Evolutionary conservation across 768 basidiomycete genomes (phyloP).

Genomic region (Baorangia bicolor): DNA sequence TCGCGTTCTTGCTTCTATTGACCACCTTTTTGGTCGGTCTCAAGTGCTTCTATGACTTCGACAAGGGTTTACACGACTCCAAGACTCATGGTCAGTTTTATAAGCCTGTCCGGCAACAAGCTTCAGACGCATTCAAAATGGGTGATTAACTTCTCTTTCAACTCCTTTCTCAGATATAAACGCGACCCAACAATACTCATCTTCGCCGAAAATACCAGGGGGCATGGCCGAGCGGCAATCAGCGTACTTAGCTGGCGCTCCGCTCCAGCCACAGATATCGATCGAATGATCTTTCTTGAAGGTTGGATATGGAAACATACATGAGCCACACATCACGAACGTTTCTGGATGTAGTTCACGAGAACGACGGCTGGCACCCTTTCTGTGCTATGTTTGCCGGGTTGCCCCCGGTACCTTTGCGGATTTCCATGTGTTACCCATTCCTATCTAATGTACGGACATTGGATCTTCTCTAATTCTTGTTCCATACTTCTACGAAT

Average conservation of each 20-base stretch:
- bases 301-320: not conserved
- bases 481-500: slow-evolving; percentile 8
- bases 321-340: slow-evolving; percentile 1
- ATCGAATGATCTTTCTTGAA: slow-evolving; percentile 54
- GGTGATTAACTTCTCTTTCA: slow-evolving; percentile 35
- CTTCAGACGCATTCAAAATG: slow-evolving; percentile 25
- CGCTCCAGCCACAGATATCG: slow-evolving; percentile 65
- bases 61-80: slow-evolving; percentile 69
- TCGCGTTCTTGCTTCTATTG: slow-evolving; percentile 72
- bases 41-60: slow-evolving; percentile 80
- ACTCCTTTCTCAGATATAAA: slow-evolving; percentile 44
- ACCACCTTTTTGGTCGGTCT: slow-evolving; percentile 75
- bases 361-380: not conserved
- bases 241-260: slow-evolving; percentile 43
- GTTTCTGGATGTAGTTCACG: slow-evolving; percentile 3
- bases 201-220: slow-evolving; percentile 37
- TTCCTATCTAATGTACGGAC: slow-evolving; percentile 21
- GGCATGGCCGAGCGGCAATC: slow-evolving; percentile 48
- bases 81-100: slow-evolving; percentile 72
- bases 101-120: slow-evolving; percentile 31
- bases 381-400: not conserved
- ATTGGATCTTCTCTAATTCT: slow-evolving; percentile 16
- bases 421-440: slow-evolving; percentile 10
- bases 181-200: slow-evolving; percentile 44
- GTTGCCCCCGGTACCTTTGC: not conserved